A percentile compares a stretch with the other conserved stretches of the same genome.
Conservation (phyloP, 2,329 filamentous ascomycete species). For the Orbilia quercus region DNA sequence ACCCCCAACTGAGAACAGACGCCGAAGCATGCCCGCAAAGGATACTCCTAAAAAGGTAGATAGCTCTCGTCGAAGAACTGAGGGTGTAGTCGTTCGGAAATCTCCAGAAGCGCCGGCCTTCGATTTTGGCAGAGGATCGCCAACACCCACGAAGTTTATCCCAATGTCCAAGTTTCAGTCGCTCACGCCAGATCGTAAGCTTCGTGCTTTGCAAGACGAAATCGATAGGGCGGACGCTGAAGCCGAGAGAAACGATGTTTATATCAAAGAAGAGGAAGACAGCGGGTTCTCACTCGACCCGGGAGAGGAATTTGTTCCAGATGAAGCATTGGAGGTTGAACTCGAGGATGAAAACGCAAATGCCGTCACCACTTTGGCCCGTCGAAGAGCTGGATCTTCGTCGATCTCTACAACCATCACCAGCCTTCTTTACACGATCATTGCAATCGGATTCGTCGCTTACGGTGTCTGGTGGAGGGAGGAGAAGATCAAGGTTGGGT, state of each 20-base stretch:
- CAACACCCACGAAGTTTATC: constrained; percentile 33
- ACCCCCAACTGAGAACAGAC: constrained; percentile 50
- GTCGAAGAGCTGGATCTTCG: constrained; percentile 64
- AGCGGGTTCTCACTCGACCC: constrained; percentile 69
- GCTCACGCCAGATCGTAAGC: constrained; percentile 39
- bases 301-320: constrained; percentile 93
- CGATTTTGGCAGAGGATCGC: constrained; percentile 21
- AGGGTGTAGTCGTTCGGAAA: constrained; percentile 36
- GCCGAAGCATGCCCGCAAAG: constrained; percentile 41
- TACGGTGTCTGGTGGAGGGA: constrained; percentile 88
- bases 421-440: constrained; percentile 76
- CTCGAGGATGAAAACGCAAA: constrained; percentile 68
- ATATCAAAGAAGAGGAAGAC: constrained; percentile 67
- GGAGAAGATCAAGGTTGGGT: constrained; percentile 95
- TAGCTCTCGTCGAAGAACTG: constrained; percentile 41
- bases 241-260: constrained; percentile 33
- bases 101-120: constrained; percentile 24
- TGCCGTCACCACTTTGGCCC: constrained; percentile 63
- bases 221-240: constrained; percentile 34
- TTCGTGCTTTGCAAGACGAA: constrained; percentile 28
- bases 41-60: constrained; percentile 45
- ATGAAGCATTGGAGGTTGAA: constrained; percentile 69
- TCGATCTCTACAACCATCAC: constrained; percentile 67
- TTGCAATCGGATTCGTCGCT: constrained; percentile 75
- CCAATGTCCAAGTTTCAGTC: constrained; percentile 42